These are phyloP conservation scores for Diplogelasinospora grovesii DNA, from an alignment of 495 filamentous ascomycete genomes.

Conservation along the genomic window DNA sequence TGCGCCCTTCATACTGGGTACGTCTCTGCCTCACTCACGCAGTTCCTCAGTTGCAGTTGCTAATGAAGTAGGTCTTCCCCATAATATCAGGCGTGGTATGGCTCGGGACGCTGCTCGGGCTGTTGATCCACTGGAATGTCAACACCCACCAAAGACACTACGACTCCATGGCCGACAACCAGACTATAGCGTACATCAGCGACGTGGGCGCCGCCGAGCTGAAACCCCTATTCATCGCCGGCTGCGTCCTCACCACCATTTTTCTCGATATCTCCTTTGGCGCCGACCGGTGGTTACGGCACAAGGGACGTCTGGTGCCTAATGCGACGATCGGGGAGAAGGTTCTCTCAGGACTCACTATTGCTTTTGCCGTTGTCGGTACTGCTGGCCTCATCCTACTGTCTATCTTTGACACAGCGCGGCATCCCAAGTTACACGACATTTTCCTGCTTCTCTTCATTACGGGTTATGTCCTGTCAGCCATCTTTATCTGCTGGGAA, in stretches of 20 bases:
- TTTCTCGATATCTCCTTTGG: constrained; percentile 78
- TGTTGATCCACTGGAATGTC: constrained; percentile 56
- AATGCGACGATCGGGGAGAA: constrained; percentile 67
- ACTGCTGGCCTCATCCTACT: constrained; percentile 74
- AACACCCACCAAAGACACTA: constrained; percentile 54
- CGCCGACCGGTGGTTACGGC: constrained; percentile 75
- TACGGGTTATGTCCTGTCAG: constrained; percentile 70
- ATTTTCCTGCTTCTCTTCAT: constrained; percentile 81
- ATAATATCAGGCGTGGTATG: constrained; percentile 73
- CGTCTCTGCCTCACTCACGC: constrained; percentile 10
- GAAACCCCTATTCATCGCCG: constrained; percentile 83
- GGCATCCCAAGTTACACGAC: constrained; percentile 60
- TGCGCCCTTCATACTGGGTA: constrained; percentile 50
- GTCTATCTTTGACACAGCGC: constrained; percentile 72
- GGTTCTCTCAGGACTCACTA: constrained; percentile 56
- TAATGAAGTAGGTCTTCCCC: constrained; percentile 60
- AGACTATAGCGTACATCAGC: constrained; percentile 78
- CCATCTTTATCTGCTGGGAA: constrained; percentile 80
- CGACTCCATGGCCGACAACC: constrained; percentile 53
- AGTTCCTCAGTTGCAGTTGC: background rate
- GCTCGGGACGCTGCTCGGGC: constrained; percentile 56
- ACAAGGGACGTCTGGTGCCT: constrained; percentile 61
- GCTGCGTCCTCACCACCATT: constrained; percentile 70
- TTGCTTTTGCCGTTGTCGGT: constrained; percentile 69
- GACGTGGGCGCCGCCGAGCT: constrained; percentile 64